Evolutionary conservation across 2,329 filamentous ascomycete species (phyloP).

Genomic region (Fusarium succisae): DNA sequence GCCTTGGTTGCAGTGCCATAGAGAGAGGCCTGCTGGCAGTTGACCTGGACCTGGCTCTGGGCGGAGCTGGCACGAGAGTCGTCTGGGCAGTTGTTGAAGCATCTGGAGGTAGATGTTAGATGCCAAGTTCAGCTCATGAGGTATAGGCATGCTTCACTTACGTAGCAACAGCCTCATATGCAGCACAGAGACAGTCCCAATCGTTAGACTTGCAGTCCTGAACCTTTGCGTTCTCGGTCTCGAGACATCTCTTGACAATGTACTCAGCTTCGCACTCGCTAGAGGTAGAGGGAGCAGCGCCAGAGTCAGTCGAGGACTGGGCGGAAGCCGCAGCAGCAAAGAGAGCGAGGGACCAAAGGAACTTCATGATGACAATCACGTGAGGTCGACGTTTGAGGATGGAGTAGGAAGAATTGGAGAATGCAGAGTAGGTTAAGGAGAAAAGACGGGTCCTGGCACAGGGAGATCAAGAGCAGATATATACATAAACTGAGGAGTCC

Average conservation of each 20-base stretch:
- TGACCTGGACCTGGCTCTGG: constrained; percentile 52
- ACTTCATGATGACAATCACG: constrained; percentile 55
- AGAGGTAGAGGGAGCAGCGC: constrained; percentile 43
- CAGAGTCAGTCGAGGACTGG: constrained; percentile 41
- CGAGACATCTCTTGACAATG: constrained; percentile 58
- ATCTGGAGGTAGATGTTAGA: constrained; percentile 46
- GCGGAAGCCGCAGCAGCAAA: constrained; percentile 50
- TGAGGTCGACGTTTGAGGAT: neutral
- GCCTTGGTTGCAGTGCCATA: constrained; percentile 49
- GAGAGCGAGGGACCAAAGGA: constrained; percentile 53
- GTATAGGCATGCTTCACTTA: constrained; percentile 43
- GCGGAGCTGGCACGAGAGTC: constrained; percentile 51
- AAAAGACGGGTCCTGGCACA: neutral
- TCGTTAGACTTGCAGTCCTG: constrained; percentile 51
- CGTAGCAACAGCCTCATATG: constrained; percentile 57
- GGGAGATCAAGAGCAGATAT: constrained; percentile 13
- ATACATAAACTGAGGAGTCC: neutral
- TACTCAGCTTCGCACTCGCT: constrained; percentile 55
- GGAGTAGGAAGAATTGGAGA: neutral
- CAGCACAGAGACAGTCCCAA: constrained; percentile 58
- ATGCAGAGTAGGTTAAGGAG: neutral
- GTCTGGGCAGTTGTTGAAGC: constrained; percentile 67
- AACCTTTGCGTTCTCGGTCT: constrained; percentile 52
- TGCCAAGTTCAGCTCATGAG: neutral
- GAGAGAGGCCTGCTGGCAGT: constrained; percentile 58